Evolutionary conservation across 2,329 filamentous ascomycete genomes (phyloP).

Genomic region (Didymella sp.): DNA sequence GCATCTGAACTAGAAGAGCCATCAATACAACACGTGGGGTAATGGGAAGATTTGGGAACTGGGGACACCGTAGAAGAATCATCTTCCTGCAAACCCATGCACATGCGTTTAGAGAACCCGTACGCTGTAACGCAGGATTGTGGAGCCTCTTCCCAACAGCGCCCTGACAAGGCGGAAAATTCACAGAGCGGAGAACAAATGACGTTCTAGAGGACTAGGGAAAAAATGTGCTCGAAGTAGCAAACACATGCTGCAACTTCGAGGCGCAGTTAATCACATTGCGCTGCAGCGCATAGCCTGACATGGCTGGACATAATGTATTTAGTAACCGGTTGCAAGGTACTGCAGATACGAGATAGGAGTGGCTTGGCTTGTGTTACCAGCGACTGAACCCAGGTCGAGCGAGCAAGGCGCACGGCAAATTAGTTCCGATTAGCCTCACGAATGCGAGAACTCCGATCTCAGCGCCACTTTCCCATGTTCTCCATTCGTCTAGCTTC

Average conservation of each 20-base stretch:
- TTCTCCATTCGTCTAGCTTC: slow-evolving; percentile 8
- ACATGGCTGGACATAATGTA: too few species aligned
- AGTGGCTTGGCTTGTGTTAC: not conserved
- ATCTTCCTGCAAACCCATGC: not conserved
- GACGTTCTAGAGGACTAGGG: not conserved
- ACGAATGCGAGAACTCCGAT: too few species aligned
- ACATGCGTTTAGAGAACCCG: too few species aligned
- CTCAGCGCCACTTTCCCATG: slow-evolving; percentile 22
- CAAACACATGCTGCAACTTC: not conserved
- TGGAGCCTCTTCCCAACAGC: not conserved
- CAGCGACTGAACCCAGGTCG: not conserved
- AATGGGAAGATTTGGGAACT: too few species aligned
- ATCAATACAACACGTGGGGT: slow-evolving; percentile 2
- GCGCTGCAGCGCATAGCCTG: not conserved
- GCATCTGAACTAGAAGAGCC: not conserved
- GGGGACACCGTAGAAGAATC: not conserved
- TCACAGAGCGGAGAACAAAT: not conserved
- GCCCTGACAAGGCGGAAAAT: not conserved
- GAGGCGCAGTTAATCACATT: not conserved
- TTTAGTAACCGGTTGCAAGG: not conserved
- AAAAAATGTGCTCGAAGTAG: not conserved
- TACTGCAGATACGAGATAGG: not conserved
- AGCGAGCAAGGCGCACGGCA: not conserved
- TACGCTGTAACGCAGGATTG: not conserved
- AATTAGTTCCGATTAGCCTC: not conserved